Evolutionary conservation across 306 rosid genomes (phyloP), one percentile per base, ranked within the genome.

Genomic region (Vigna unguiculata): DNA sequence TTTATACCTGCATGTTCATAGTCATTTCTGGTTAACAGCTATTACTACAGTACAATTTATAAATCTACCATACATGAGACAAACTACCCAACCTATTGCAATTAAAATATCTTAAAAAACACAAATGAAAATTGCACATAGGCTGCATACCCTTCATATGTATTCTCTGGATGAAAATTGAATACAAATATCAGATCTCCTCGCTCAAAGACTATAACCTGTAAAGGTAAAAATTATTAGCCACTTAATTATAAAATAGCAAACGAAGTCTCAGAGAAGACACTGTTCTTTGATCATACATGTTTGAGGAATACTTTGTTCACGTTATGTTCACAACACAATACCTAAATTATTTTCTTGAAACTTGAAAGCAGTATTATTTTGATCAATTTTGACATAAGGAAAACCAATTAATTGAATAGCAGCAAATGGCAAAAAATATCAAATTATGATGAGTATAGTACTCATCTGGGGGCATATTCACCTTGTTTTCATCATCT

Each of bases 131-230:
- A 24, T 47, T 75, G 47, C 75, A 53, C 76, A 49, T 45, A 45
- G 12, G 57, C 41, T 64, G 45, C 88, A 79, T 87, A 94, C 98
- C 98, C 97, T 57, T 90, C 85, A 19, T 92, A 94, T 48, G 95
- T 84, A 75, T 89, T 88, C 24, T 80, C 87, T 22, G 98, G 96
- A 83, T 92, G 97, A 83, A 94, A 94, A 77, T 94, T 94, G 87
- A 94, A 94, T 77, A 94, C 97, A 55, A 92, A 89, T 62, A 94
- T 90, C 24, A 94, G 90, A 77, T 94, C 97, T 48, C 97, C 98
- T 40, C 95, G 96, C 86, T 94, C 98, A 63, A 94, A 94, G 74
- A 92, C 91, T 55, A 94, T 87, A 78, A 94, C 93, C 98, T 94
- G 82, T 54, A 80, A 78, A 77, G 49, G 81, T 60, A 70, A 77